Conservation (phyloP, 2,329 filamentous ascomycete species). For the Aspergillus puulaauensis region DNA sequence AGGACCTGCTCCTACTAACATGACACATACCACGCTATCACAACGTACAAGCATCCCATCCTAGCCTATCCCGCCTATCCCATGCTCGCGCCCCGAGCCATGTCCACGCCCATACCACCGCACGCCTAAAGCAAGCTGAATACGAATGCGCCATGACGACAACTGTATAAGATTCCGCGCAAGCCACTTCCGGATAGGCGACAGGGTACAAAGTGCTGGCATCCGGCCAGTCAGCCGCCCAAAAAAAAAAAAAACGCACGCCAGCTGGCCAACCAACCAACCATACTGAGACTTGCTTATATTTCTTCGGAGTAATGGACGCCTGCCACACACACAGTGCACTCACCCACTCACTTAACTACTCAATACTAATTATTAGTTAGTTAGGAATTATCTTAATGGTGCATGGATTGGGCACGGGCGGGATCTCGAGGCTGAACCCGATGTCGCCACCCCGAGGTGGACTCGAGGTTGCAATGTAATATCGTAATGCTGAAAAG, state of each 20-base stretch:
- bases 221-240: background rate
- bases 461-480: too few relatives aligned
- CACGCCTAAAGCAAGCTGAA: background rate
- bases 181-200: background rate
- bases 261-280: too few relatives aligned
- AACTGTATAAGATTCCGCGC: background rate
- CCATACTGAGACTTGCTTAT: background rate
- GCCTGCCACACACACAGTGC: too few relatives aligned
- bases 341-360: background rate
- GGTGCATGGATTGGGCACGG: background rate
- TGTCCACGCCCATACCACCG: background rate
- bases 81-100: too few relatives aligned
- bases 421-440: background rate
- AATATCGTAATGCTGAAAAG: too few relatives aligned
- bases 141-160: background rate
- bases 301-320: background rate
- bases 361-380: too few relatives aligned
- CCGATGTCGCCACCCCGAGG: too few relatives aligned
- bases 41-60: background rate
- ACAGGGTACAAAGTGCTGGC: background rate
- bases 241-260: background rate
- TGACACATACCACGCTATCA: background rate
- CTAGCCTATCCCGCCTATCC: background rate
- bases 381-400: too few relatives aligned
- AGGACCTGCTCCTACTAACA: background rate